Evolutionary conservation across 345 rosid species (phyloP).

Genomic region (Pistacia atlantica): DNA sequence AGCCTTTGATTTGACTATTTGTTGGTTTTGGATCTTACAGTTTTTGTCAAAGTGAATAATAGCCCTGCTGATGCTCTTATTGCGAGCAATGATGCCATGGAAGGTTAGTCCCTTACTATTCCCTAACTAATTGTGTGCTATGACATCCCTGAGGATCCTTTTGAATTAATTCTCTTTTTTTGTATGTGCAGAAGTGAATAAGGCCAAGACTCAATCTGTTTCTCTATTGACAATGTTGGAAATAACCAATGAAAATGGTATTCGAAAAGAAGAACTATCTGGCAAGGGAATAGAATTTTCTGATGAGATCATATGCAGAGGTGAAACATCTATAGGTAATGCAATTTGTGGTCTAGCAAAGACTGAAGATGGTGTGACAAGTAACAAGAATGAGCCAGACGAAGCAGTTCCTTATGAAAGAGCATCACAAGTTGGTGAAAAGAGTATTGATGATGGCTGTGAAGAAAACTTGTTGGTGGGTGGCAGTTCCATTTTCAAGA

Average conservation of each 20-base stretch:
- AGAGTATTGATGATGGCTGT: neutral
- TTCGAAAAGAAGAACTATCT: neutral
- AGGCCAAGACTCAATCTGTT: neutral
- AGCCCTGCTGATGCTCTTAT: neutral
- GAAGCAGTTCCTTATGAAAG: slow-evolving; percentile 10
- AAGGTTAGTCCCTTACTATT: neutral
- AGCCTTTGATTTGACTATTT: neutral
- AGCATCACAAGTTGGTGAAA: slow-evolving; percentile 8
- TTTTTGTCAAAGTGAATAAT: neutral
- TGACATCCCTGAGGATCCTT: neutral
- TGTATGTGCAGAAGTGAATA: slow-evolving; percentile 8
- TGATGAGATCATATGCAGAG: neutral
- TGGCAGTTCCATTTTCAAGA: neutral
- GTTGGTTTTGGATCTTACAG: neutral
- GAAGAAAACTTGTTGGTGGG: slow-evolving; percentile 15
- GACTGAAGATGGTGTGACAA: neutral
- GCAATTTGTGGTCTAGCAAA: slow-evolving; percentile 4
- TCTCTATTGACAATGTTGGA: neutral
- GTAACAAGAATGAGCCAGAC: neutral
- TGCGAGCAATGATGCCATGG: neutral
- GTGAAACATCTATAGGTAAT: slow-evolving; percentile 12
- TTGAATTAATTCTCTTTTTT: neutral
- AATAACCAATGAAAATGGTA: neutral
- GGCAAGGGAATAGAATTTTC: neutral
- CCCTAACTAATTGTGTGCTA: neutral